Evolutionary conservation across 345 rosid species (phyloP).

Genomic region (Heritiera littoralis): DNA sequence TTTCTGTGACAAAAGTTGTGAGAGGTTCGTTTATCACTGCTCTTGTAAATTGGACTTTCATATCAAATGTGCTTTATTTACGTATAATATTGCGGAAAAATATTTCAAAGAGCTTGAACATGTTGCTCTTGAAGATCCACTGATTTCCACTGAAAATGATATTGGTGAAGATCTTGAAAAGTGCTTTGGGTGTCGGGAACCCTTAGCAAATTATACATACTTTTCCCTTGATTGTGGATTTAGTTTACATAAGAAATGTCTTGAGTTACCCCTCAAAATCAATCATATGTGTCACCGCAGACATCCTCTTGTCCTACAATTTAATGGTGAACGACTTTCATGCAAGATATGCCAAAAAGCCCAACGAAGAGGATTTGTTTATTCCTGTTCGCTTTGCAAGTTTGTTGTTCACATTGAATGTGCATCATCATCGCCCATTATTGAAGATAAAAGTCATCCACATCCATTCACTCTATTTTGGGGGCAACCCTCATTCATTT

Average conservation of each 20-base stretch:
- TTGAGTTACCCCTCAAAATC: not conserved
- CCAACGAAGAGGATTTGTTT: no score
- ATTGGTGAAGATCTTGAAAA: no score
- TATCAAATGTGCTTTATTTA: not conserved
- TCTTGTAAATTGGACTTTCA: not conserved
- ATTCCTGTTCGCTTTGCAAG: no score
- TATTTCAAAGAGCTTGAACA: not conserved
- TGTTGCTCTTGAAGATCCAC: not conserved
- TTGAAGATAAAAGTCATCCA: no score
- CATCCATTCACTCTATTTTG: no score
- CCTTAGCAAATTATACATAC: not conserved
- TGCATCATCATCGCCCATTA: no score
- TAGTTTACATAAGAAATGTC: not conserved
- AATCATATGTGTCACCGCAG: not conserved
- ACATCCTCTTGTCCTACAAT: not conserved
- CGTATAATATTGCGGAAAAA: not conserved
- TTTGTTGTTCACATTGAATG: no score
- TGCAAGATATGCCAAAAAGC: no score
- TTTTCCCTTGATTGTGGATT: not conserved
- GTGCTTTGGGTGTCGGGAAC: no score
- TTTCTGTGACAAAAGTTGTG: fast-evolving
- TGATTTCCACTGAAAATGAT: not conserved
- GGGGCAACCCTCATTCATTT: no score
- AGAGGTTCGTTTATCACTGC: not conserved
- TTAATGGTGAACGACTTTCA: no score